Evolutionary conservation across 257 asterid genomes (phyloP), one percentile per base, ranked within the genome.

Genomic region (Paraleonurus japonicus): DNA sequence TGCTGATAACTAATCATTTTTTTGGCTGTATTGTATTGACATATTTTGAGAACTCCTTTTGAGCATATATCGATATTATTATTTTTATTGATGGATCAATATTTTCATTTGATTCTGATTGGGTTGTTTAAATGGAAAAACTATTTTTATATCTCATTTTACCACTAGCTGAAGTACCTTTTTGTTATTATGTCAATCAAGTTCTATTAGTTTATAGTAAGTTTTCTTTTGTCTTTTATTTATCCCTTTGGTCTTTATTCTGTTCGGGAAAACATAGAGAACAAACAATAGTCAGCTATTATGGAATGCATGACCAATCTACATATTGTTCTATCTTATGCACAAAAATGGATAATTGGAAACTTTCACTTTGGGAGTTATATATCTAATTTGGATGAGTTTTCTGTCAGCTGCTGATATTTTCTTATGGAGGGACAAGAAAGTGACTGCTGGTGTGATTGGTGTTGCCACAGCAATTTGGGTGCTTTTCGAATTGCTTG

Each of bases 401-500:
- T 70, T 70, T 75, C 22, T 28, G 51, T 67, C 89, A 91, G 97
- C 96, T 78, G 97, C 97, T 78, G 92, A 89, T 75, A 79, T 91
- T 77, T 85, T 87, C 73, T 75, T 91, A 16, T 91, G 97, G 97
- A 85, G 90, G 81, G 89, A 91, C 82, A 87, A 89, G 88, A 89
- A 89, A 80, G 73, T 84, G 72, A 72, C 97, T 62, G 90, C 84
- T 72, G 85, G 87, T 3, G 96, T 90, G 75, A 84, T 90, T 71
- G 95, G 97, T 67, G 82, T 83, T 80, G 95, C 87, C 70, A 91
- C 97, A 55, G 75, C 89, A 61, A 77, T 82, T 66, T 91, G 92
- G 95, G 91, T 89, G 81, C 89, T 89, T 58, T 91, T 89, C 73
- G 96, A 91, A 82, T 63, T 91, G 95, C 81, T 89, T 45, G 91